Base-by-base conservation (phyloP, 176 grass and related monocot genomes). In the Hsuehochloa calcarea region DNA sequence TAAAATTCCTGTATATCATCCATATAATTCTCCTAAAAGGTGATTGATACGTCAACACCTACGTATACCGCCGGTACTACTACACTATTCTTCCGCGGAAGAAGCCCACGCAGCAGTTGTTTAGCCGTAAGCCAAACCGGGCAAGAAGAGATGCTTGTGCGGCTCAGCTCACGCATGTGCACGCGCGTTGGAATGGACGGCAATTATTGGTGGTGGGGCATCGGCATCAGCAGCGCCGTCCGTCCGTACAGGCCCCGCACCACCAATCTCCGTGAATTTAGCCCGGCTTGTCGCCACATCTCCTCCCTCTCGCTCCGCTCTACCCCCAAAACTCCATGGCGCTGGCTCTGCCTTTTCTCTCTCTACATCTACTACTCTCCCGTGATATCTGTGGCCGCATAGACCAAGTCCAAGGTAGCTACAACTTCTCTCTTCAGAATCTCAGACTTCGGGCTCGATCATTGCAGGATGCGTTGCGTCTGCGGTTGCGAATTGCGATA, bases 221-320 rank as follows among this genome's bases (percentile, higher is more conserved):
- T 22, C 19, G 4, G 20, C n/a, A 12, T 16, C 8, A 16, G n/a
- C 72, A 12, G 14, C 16, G 34, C 60, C 43, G 16, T 19, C 12
- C 41, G 27, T 74, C 14, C 44, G 44, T 16, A 10, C 23, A 10
- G n/a, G 25, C 13, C 75, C 59, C 54, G 31, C 38, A 12, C 34
- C 77, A 70, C 80, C 51, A 43, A n/a, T 58, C 70, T 65, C 81
- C 70, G 41, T 51, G 12, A 74, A 83, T 62, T 74, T 64, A 74
- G 69, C 58, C 70, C 39, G 40, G 25, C 80, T 12, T 82, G 80
- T 72, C 67, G 4, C 67, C 49, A 38, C 47, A 49, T 52, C 38
- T 14, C 61, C 26, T 3, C 26, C 0, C 56, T 20, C 3, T 23
- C n/a, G 3, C 22, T 26, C 58, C 23, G 4, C n/a, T 26, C 9